A percentile compares a stretch with the other conserved stretches of the same genome.
Conservation (phyloP, 192 early-diverging fungal species). For the Coemansia sp. region DNA sequence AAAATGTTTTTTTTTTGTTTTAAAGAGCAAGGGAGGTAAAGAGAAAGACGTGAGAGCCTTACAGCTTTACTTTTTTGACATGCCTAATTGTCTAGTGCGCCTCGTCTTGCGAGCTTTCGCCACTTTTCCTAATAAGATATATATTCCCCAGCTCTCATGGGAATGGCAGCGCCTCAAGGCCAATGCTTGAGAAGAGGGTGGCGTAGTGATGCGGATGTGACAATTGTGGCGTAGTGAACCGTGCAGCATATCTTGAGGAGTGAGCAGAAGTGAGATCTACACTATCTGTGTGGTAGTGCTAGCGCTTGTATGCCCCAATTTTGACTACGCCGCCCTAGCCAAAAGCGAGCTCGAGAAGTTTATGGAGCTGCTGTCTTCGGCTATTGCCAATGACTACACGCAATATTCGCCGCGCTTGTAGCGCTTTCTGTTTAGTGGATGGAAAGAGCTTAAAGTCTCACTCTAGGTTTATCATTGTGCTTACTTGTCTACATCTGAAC, state of each 20-base stretch:
- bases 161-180: not conserved
- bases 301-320: not conserved
- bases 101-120: slow-evolving; percentile 8
- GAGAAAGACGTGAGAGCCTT: not conserved
- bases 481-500: not conserved
- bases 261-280: no score
- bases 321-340: not conserved
- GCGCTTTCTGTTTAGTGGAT: not conserved
- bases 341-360: not conserved
- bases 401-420: not conserved
- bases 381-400: not conserved
- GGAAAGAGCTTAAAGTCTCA: not conserved
- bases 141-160: not conserved
- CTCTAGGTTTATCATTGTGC: not conserved
- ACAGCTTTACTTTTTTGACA: not conserved
- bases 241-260: not conserved
- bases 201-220: not conserved
- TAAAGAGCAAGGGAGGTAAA: not conserved
- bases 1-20: not conserved
- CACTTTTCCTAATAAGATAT: not conserved
- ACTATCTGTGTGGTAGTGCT: not conserved
- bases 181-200: not conserved
- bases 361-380: not conserved
- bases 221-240: not conserved
- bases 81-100: slow-evolving; percentile 22